Percentiles rank a stretch among this genome's conserved stretches.
phyloP scores from a whole-genome alignment of 805 yeast genomes.

The Isabelozyma pseudorhagii region DNA sequence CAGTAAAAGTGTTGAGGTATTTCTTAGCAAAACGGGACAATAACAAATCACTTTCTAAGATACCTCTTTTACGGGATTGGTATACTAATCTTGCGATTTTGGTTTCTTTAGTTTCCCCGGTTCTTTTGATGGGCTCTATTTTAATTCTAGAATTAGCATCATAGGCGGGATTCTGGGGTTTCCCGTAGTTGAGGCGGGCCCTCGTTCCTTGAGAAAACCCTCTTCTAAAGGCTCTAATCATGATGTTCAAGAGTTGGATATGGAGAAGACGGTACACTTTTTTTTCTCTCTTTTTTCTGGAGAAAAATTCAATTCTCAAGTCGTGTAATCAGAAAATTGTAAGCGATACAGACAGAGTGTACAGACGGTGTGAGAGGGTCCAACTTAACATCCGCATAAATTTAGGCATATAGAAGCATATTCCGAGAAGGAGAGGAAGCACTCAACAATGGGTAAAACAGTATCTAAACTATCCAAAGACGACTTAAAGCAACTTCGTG shows the following conservation, averaged over 20 bases:
- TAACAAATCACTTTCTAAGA: constrained; percentile 85
- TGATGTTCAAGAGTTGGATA: too few species aligned
- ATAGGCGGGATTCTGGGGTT: constrained; percentile 39
- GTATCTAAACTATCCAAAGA: constrained; percentile 91
- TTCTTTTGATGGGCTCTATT: constrained; percentile 77
- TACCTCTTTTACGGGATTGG: constrained; percentile 93
- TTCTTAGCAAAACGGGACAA: constrained; percentile 82
- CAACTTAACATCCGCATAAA: too few species aligned
- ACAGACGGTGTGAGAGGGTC: too few species aligned
- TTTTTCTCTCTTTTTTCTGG: neutral
- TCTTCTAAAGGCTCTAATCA: neutral
- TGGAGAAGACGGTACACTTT: too few species aligned
- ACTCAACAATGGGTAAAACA: constrained; percentile 76
- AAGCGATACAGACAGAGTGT: too few species aligned
- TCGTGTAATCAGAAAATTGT: too few species aligned
- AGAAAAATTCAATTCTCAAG: neutral
- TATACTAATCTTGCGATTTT: constrained; percentile 87
- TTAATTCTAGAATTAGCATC: constrained; percentile 35
- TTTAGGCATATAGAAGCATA: too few species aligned
- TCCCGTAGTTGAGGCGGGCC: constrained; percentile 32
- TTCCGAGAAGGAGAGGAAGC: too few species aligned
- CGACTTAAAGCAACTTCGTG: constrained; percentile 76
- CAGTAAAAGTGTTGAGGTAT: constrained; percentile 55
- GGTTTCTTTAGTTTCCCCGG: constrained; percentile 65
- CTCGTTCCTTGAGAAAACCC: neutral